Evolutionary conservation across 2,329 filamentous ascomycete genomes (phyloP).

Genomic region (Chalaropsis ovoidea): DNA sequence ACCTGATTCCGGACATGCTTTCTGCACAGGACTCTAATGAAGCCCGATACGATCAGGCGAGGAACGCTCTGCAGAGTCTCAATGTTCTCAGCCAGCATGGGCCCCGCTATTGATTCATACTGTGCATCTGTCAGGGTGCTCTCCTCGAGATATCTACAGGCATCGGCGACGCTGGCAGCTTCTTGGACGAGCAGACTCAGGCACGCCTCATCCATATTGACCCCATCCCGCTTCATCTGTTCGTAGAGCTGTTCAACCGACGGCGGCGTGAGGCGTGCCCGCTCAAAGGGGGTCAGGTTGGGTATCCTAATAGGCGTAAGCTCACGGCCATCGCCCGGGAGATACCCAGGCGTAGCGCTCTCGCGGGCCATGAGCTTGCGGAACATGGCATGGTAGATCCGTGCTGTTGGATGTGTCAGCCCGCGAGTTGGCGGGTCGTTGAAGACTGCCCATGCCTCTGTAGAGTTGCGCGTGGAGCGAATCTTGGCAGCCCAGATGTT

Average conservation of each 20-base stretch:
- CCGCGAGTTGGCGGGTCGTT: slow-evolving; percentile 33
- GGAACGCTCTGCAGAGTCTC: slow-evolving; percentile 18
- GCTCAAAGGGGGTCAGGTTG: slow-evolving; percentile 56
- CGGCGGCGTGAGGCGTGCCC: slow-evolving; percentile 52
- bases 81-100: slow-evolving; percentile 16
- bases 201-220: slow-evolving; percentile 41
- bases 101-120: slow-evolving; percentile 24
- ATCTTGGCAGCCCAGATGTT: slow-evolving; percentile 46
- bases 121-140: slow-evolving; percentile 17
- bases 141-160: slow-evolving; percentile 15
- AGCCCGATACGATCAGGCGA: slow-evolving; percentile 24
- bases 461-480: slow-evolving; percentile 48
- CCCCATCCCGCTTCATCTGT: slow-evolving; percentile 43
- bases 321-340: slow-evolving; percentile 28
- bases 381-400: slow-evolving; percentile 52
- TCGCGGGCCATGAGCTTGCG: slow-evolving; percentile 41
- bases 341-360: slow-evolving; percentile 27
- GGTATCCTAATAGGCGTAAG: slow-evolving; percentile 28
- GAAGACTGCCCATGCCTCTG: slow-evolving; percentile 51
- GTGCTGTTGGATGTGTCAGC: slow-evolving; percentile 32
- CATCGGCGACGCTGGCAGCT: slow-evolving; percentile 33
- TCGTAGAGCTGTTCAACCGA: slow-evolving; percentile 48
- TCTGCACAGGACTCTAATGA: slow-evolving; percentile 24
- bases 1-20: slow-evolving; percentile 22
- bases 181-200: slow-evolving; percentile 48